Evolutionary conservation across 2,329 filamentous ascomycete species (phyloP), one percentile per base, ranked within the genome.

Genomic region (Talaromyces sp.): DNA sequence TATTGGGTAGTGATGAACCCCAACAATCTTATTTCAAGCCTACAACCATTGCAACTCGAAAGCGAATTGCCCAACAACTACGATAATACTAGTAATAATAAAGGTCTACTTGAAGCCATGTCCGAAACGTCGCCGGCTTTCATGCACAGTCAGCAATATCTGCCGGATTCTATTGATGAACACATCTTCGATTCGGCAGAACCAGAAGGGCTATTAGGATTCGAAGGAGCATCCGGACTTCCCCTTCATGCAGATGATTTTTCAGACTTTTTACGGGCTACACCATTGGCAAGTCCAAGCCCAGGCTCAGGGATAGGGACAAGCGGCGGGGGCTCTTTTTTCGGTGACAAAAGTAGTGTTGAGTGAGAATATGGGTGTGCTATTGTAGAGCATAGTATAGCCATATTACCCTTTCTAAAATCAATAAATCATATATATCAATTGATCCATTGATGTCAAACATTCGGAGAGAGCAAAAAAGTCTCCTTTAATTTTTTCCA

Each of bases 1-100:
- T 53, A 53, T 27, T 53, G 50, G 50, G 50, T 30, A 23, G 50
- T 53, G n/a, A 53, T 53, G 50, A 53, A 53, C 30, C 50, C 50
- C 2, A 31, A 12, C 2, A 53, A 8, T 9, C 28, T 53, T 5
- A 12, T 53, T 5, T 53, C 50, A 5, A 53, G 50, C 50, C 18
- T 53, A 5, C 28, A 53, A n/a, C 14, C 50, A 53, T 16, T 53
- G 14, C 27, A 59, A 9, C 40, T 56, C 51, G 27, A 44, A 16
- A 18, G 30, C 6, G 27, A 14, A 33, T n/a, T 27, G 14, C 30
- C 42, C 30, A 33, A 42, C 33, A 14, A 16, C 59, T 10, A 44
- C 53, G 31, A 12, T 3, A 12, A 12, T 36, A 36, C 8, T 12
- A 36, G 12, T 8, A 18, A 47, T 3, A 47, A 27, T 1, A 47